Conservation (phyloP, 2,329 filamentous ascomycete species). For the Penicillium sp. region DNA sequence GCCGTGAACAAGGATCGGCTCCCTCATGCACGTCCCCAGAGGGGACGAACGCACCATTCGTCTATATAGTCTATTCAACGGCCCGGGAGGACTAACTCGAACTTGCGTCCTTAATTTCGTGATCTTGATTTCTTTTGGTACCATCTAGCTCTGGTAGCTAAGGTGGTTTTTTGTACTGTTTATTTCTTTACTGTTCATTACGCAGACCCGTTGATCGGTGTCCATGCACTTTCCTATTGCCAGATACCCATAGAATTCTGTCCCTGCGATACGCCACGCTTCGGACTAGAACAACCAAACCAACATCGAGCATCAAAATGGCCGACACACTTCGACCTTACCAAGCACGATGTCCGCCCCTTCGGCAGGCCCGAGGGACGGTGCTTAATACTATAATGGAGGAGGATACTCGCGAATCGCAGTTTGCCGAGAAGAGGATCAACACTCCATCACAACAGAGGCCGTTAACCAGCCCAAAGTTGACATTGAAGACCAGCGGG, state of each 20-base stretch:
- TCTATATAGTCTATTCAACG: conserved; percentile 35
- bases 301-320: conserved; percentile 43
- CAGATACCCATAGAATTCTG: conserved; percentile 30
- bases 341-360: conserved; percentile 53
- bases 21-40: conserved; percentile 12
- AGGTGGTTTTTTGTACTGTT: conserved; percentile 25
- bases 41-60: conserved; percentile 18
- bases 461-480: conserved; percentile 26
- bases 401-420: conserved; percentile 43
- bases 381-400: conserved; percentile 67
- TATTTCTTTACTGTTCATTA: conserved; percentile 9
- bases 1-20: conserved; percentile 17
- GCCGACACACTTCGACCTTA: conserved; percentile 50
- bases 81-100: conserved; percentile 19
- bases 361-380: conserved; percentile 60
- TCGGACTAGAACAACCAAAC: conserved; percentile 12
- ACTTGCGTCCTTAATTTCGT: conserved; percentile 30
- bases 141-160: conserved; percentile 39
- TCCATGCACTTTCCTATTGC: conserved; percentile 22
- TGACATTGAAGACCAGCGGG: conserved; percentile 37
- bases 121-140: conserved; percentile 18
- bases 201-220: conserved; percentile 35
- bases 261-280: neutral
- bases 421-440: conserved; percentile 18
- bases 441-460: conserved; percentile 5